Conservation (phyloP, 83 land plant species). For the Diphasiastrum complanatum region DNA sequence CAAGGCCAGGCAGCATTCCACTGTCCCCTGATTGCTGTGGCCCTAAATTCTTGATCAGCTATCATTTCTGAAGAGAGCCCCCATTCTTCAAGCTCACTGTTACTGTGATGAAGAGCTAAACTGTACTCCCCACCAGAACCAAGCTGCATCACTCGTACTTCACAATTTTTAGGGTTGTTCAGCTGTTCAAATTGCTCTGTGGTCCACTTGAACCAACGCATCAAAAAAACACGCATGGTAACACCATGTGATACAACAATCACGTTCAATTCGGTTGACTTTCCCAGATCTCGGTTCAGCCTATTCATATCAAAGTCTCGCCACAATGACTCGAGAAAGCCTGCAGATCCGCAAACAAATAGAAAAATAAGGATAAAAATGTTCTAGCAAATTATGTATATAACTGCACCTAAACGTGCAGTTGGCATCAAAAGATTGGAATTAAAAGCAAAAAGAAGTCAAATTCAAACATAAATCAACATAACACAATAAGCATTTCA, state of each 20-base stretch:
- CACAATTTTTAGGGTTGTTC: slow-evolving; percentile 70
- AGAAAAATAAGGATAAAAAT: background rate
- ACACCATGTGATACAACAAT: slow-evolving; percentile 79
- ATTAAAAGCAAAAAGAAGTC: too few species aligned
- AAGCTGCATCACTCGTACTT: slow-evolving; percentile 69
- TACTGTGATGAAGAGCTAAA: slow-evolving; percentile 64
- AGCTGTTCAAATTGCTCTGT: slow-evolving; percentile 84
- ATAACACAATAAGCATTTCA: too few species aligned
- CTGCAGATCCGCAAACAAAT: slow-evolving; percentile 34
- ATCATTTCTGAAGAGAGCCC: slow-evolving; percentile 81
- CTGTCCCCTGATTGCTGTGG: slow-evolving; percentile 41
- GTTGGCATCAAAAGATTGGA: too few species aligned
- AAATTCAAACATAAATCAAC: too few species aligned
- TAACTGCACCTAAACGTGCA: too few species aligned
- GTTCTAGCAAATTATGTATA: too few species aligned
- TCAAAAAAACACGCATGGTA: slow-evolving; percentile 74
- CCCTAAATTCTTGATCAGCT: slow-evolving; percentile 75
- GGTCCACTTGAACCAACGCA: slow-evolving; percentile 99
- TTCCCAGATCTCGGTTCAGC: slow-evolving; percentile 31
- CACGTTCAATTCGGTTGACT: slow-evolving; percentile 48
- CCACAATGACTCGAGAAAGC: slow-evolving; percentile 87
- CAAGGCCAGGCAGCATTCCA: slow-evolving; percentile 44
- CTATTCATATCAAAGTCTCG: slow-evolving; percentile 88
- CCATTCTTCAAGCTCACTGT: slow-evolving; percentile 63
- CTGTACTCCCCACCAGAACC: slow-evolving; percentile 86